Base-by-base conservation (phyloP, 2,329 filamentous ascomycete genomes). In the Lachnellula cervina region DNA sequence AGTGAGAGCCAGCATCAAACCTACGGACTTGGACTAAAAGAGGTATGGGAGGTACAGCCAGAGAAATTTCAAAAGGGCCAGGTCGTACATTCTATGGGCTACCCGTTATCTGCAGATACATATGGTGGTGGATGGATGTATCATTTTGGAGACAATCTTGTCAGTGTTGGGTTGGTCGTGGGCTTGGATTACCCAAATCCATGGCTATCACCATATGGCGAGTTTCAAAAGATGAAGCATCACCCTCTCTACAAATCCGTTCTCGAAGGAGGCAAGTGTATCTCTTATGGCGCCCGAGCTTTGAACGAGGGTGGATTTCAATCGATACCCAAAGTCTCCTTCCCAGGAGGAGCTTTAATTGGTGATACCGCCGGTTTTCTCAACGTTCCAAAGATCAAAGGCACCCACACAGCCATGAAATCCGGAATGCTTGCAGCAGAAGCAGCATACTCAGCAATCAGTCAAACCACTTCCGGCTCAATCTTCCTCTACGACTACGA, bases 51-150 rank as follows among this genome's bases (percentile, higher is more conserved):
- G 73, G 81, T 99, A 34, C 83, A 91, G 66, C 91, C 94, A 0
- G 90, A 89, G 66, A 97, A 96, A 74, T 97, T 97, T 74, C 80
- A 87, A 59, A 88, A 88, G 68, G 94, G 94, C 52, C 78, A 93
- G 63, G 83, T 97, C 46, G 83, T 86, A 4, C 94, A 99, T 76
- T 89, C 90, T 4, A 84, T 99, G 86, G 94, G 94, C 19, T 97
- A 96, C 68, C 94, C 94, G 19, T 75, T 99, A 45, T 83, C 90
- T 16, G 83, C 80, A 65, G 88, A 97, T 69, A 94, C 92, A 8
- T 99, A 99, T 70, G 94, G 94, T 63, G 94, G 94, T 62, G 91
- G 89, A n/a, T 99, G 91, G 86, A 92, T 99, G 89, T 99, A 99
- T 70, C 94, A 99, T 73, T 99, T 97, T 72, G 94, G 92, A 38